Evolutionary conservation across 495 filamentous ascomycete genomes (phyloP).

Genomic region (Hypoxylon subgilvum): DNA sequence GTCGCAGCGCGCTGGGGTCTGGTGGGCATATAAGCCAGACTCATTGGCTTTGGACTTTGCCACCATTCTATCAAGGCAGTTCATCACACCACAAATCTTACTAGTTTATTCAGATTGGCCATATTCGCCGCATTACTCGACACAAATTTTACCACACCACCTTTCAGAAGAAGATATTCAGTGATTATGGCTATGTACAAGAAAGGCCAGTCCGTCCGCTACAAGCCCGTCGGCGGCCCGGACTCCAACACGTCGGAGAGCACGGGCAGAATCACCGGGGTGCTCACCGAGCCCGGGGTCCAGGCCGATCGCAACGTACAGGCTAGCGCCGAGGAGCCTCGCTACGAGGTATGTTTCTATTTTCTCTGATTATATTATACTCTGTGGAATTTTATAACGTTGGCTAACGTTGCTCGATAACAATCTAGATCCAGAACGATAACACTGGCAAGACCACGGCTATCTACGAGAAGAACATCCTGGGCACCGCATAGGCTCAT

Average conservation of each 20-base stretch:
- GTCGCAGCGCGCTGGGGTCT: not conserved
- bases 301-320: constrained; percentile 51
- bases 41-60: too few species aligned
- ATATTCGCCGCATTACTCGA: not conserved
- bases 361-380: not conserved
- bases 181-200: constrained; percentile 38
- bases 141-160: not conserved
- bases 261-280: constrained; percentile 45
- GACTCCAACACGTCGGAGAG: constrained; percentile 49
- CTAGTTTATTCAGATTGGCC: not conserved
- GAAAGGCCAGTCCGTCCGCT: constrained; percentile 45
- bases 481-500: constrained; percentile 37
- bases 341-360: constrained; percentile 50
- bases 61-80: too few species aligned
- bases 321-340: constrained; percentile 44
- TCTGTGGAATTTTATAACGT: not conserved
- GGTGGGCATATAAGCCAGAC: constrained; percentile 12
- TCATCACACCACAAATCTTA: too few species aligned
- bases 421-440: constrained; percentile 46
- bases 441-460: constrained; percentile 51
- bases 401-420: not conserved
- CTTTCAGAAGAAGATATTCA: too few species aligned
- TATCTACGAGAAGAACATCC: constrained; percentile 51
- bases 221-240: constrained; percentile 52
- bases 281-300: constrained; percentile 48